Conservation (phyloP, 2,329 filamentous ascomycete species). For the Tolypocladium tropicale region DNA sequence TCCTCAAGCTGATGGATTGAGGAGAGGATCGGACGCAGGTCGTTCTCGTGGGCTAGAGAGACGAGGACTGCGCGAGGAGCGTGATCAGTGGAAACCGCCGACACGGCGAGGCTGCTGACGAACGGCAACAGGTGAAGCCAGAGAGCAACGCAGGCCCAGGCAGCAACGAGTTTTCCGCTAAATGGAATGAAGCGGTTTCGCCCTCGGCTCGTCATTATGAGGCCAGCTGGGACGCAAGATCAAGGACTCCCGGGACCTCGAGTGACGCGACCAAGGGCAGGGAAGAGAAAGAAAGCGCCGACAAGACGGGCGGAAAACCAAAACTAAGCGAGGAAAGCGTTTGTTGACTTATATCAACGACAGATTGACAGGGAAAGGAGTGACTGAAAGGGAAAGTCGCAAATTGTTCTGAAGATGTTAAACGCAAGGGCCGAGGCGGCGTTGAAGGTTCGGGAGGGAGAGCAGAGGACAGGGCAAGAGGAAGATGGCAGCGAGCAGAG, state of each 20-base stretch:
- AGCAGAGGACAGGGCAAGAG: neutral
- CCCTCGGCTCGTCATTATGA: conserved; percentile 9
- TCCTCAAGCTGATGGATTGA: conserved; percentile 45
- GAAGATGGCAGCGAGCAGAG: neutral
- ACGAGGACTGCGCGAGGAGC: conserved; percentile 21
- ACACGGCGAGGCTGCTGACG: conserved; percentile 8
- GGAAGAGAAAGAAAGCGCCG: conserved; percentile 2
- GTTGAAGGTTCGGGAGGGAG: conserved; percentile 1
- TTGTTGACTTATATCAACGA: neutral
- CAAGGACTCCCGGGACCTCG: neutral
- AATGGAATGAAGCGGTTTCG: neutral
- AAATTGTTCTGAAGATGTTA: conserved; percentile 1
- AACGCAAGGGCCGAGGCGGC: conserved; percentile 3
- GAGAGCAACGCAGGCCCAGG: conserved; percentile 9
- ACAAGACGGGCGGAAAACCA: neutral
- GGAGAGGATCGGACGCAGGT: conserved; percentile 18
- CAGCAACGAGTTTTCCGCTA: neutral
- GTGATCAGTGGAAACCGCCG: conserved; percentile 9
- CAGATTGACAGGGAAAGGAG: conserved; percentile 1
- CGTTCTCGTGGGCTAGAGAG: conserved; percentile 18
- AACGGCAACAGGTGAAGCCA: conserved; percentile 12
- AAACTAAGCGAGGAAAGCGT: conserved; percentile 1
- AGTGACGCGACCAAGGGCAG: neutral
- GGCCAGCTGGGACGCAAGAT: neutral
- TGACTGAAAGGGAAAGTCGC: neutral